Conservation (phyloP, 1,284 basidiomycete species). For the Rhodotorula sp. region DNA sequence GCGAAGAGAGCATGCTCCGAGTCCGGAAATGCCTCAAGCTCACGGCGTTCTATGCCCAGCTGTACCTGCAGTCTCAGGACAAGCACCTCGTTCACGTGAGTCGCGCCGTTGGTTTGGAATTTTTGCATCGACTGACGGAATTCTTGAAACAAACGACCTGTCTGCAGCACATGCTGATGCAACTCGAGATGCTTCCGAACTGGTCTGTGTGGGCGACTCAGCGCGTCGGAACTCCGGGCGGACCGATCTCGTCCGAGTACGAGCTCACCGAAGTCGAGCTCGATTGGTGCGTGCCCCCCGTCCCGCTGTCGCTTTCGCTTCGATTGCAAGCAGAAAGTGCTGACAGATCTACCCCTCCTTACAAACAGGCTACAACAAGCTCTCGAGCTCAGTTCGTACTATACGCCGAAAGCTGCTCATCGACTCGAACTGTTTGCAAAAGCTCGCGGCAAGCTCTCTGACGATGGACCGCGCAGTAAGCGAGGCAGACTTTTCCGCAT, state of each 20-base stretch:
- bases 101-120: neutral
- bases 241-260: conserved; percentile 24
- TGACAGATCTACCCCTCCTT: too few relatives aligned
- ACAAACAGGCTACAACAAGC: conserved; percentile 31
- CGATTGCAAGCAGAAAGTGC: too few relatives aligned
- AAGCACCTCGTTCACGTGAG: conserved; percentile 39
- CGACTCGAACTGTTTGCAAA: conserved; percentile 18
- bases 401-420: conserved; percentile 28
- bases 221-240: conserved; percentile 19
- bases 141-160: neutral
- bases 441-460: conserved; percentile 3
- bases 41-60: conserved; percentile 37
- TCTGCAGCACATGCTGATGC: conserved; percentile 35
- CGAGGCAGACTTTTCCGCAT: neutral
- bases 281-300: conserved; percentile 29
- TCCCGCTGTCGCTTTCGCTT: neutral
- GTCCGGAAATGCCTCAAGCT: conserved; percentile 38
- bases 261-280: conserved; percentile 33
- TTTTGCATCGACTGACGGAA: neutral
- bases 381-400: conserved; percentile 33
- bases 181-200: conserved; percentile 27
- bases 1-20: conserved; percentile 30
- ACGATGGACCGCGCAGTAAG: neutral
- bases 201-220: conserved; percentile 29
- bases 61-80: conserved; percentile 34